These are phyloP conservation scores for Ilyonectria mors-panacis DNA, from an alignment of 2,329 filamentous ascomycete genomes.

Conservation along the genomic window DNA sequence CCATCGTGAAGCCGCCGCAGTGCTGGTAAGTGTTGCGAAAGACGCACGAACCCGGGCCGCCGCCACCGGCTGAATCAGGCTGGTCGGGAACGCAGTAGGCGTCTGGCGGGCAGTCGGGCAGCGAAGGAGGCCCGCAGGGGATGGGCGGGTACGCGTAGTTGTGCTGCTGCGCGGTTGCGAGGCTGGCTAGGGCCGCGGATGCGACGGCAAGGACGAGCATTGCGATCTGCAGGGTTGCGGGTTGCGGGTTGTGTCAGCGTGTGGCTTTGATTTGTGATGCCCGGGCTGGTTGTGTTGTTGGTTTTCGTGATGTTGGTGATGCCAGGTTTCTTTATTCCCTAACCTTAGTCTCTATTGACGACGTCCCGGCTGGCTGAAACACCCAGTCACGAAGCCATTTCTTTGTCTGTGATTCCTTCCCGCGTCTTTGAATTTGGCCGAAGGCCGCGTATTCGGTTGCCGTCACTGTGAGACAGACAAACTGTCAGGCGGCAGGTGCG, in stretches of 20 bases:
- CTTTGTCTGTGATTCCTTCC: neutral
- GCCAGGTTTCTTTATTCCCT: no score
- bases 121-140: constrained; percentile 6
- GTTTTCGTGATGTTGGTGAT: neutral
- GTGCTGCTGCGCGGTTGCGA: constrained; percentile 1
- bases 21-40: constrained; percentile 21
- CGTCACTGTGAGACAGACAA: neutral
- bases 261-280: neutral
- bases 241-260: neutral
- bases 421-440: constrained; percentile 3
- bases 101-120: constrained; percentile 3
- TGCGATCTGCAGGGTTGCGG: neutral
- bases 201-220: constrained; percentile 6
- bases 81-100: constrained; percentile 9
- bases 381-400: neutral
- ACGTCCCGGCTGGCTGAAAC: neutral
- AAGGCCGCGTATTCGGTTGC: neutral
- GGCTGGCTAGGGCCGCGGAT: constrained; percentile 1
- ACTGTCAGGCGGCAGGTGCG: neutral
- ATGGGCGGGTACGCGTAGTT: constrained; percentile 27
- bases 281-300: neutral
- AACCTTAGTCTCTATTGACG: no score
- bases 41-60: constrained; percentile 20
- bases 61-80: neutral
- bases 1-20: constrained; percentile 19